Evolutionary conservation across 1,284 basidiomycete genomes (phyloP).

Genomic region (Athelia psychrophila): DNA sequence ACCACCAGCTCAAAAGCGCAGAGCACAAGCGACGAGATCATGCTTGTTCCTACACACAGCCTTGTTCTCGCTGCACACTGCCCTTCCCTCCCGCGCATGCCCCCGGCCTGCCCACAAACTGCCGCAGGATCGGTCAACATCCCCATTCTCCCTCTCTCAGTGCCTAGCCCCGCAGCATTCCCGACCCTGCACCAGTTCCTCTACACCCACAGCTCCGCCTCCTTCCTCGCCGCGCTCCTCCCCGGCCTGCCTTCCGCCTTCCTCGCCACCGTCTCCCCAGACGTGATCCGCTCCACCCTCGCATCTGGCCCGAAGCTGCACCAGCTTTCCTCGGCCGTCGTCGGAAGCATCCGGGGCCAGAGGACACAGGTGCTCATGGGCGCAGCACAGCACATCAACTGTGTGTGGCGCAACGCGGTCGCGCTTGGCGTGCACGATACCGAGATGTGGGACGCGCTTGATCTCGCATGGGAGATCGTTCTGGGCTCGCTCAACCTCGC

Average conservation of each 20-base stretch:
- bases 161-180: conserved; percentile 69
- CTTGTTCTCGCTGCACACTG: conserved; percentile 59
- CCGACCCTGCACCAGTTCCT: conserved; percentile 60
- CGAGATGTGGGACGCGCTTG: conserved; percentile 66
- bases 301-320: conserved; percentile 43
- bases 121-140: conserved; percentile 40
- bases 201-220: conserved; percentile 56
- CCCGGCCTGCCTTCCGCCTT: conserved; percentile 52
- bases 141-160: conserved; percentile 62
- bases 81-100: conserved; percentile 51
- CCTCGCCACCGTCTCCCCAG: conserved; percentile 45
- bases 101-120: conserved; percentile 33
- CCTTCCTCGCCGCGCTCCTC: conserved; percentile 53
- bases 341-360: conserved; percentile 36
- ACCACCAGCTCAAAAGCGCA: conserved; percentile 38
- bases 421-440: conserved; percentile 65
- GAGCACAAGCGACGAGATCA: conserved; percentile 30
- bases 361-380: conserved; percentile 47
- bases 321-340: conserved; percentile 47
- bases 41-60: conserved; percentile 54
- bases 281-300: conserved; percentile 41
- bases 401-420: conserved; percentile 70
- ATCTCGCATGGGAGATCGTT: conserved; percentile 70
- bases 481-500: conserved; percentile 64
- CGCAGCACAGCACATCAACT: conserved; percentile 64